Evolutionary conservation across 257 asterid genomes (phyloP).

Genomic region (Schizonepeta tenuifolia): DNA sequence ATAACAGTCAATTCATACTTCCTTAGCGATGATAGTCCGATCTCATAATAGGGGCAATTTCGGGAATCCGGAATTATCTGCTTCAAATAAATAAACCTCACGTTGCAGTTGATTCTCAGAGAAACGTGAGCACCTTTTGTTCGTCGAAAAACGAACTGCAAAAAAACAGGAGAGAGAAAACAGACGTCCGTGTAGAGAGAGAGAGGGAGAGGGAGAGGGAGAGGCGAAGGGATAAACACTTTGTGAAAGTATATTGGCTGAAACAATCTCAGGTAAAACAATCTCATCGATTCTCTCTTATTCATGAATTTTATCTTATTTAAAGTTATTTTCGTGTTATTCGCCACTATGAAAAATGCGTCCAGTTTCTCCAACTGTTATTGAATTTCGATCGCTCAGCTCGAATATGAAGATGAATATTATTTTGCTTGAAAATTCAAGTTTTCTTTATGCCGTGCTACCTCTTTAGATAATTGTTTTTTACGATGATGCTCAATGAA

Average conservation of each 20-base stretch:
- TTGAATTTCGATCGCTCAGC: slow-evolving; percentile 3
- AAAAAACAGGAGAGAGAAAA: background rate
- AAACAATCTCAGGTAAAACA: slow-evolving; percentile 24
- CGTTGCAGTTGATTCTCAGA: slow-evolving; percentile 17
- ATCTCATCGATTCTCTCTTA: slow-evolving; percentile 9
- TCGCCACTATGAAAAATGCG: background rate
- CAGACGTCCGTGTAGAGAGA: background rate
- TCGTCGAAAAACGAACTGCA: background rate
- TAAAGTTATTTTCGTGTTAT: background rate
- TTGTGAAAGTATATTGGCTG: background rate
- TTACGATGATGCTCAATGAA: background rate
- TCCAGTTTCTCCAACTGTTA: background rate
- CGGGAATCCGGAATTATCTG: slow-evolving; percentile 10
- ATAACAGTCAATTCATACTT: slow-evolving; percentile 17
- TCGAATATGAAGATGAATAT: background rate
- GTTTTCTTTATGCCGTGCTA: background rate
- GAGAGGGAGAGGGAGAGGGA: background rate
- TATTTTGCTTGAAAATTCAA: background rate
- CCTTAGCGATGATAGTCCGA: background rate
- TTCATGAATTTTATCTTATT: background rate
- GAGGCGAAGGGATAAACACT: background rate
- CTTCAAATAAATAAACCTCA: slow-evolving; percentile 36
- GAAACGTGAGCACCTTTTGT: slow-evolving; percentile 11
- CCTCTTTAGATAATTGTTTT: background rate
- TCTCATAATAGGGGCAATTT: slow-evolving; percentile 29